These are phyloP conservation scores for Domatiomyces globalis DNA, from an alignment of 2,329 filamentous ascomycete species.

Conservation along the genomic window DNA sequence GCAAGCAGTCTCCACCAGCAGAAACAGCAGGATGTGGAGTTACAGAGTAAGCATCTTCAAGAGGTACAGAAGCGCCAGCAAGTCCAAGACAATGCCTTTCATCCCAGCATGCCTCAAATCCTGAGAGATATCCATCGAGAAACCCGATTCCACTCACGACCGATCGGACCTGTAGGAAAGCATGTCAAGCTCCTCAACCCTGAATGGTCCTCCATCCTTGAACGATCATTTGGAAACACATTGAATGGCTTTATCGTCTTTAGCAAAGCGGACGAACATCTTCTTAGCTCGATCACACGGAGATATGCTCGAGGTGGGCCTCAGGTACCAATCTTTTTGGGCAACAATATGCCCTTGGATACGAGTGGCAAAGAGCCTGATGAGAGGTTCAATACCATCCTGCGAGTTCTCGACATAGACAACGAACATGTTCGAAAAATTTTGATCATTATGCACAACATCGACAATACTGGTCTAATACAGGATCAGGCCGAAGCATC, in stretches of 20 bases:
- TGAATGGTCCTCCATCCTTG: slow-evolving; percentile 70
- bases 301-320: slow-evolving; percentile 31
- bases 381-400: slow-evolving; percentile 55
- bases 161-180: slow-evolving; percentile 70
- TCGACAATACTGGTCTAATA: slow-evolving; percentile 76
- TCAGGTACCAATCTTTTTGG: slow-evolving; percentile 50
- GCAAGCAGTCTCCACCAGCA: slow-evolving; percentile 27
- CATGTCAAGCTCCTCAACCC: slow-evolving; percentile 64
- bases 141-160: slow-evolving; percentile 51
- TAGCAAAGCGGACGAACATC: slow-evolving; percentile 59
- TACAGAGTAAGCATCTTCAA: slow-evolving; percentile 23
- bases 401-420: slow-evolving; percentile 67
- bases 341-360: slow-evolving; percentile 41
- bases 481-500: slow-evolving; percentile 29
- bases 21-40: slow-evolving; percentile 34
- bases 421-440: slow-evolving; percentile 64
- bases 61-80: slow-evolving; percentile 44
- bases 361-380: slow-evolving; percentile 60
- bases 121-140: slow-evolving; percentile 58
- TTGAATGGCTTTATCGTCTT: slow-evolving; percentile 71
- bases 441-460: slow-evolving; percentile 64
- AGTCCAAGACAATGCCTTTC: slow-evolving; percentile 51
- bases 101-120: slow-evolving; percentile 42
- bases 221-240: slow-evolving; percentile 55
- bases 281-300: slow-evolving; percentile 52